A percentile compares a stretch with the other conserved stretches of the same genome.
Evolutionary conservation across 1,139 yeast species (phyloP).

Genomic region (Sugiyamaella pinicola): DNA sequence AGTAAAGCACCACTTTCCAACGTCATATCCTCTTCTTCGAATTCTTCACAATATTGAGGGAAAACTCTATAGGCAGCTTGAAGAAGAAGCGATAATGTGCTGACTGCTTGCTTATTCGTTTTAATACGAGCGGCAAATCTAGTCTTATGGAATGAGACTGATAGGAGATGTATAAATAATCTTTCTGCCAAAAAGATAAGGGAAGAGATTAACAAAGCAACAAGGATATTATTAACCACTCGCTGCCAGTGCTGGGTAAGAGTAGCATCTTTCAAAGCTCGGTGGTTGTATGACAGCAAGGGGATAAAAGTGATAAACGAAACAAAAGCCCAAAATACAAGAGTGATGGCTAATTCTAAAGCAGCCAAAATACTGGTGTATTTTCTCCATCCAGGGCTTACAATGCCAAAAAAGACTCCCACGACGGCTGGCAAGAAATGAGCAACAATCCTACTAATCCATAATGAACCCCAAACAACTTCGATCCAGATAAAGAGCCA

Average conservation of each 20-base stretch:
- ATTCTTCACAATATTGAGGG: conserved; percentile 44
- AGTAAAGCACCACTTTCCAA: conserved; percentile 39
- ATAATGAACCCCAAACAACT: conserved; percentile 46
- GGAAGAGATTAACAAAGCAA: conserved; percentile 44
- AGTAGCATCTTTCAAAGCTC: conserved; percentile 34
- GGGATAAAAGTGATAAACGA: conserved; percentile 46
- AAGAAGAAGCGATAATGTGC: conserved; percentile 40
- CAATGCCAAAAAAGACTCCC: conserved; percentile 39
- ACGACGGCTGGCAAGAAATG: conserved; percentile 40
- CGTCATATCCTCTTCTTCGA: conserved; percentile 43
- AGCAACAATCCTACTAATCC: conserved; percentile 43
- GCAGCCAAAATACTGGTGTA: conserved; percentile 43
- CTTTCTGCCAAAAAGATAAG: conserved; percentile 45
- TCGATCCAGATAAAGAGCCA: conserved; percentile 50
- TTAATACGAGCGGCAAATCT: conserved; percentile 46
- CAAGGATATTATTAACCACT: conserved; percentile 43
- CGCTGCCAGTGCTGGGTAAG: conserved; percentile 43
- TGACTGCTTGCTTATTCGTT: conserved; percentile 42
- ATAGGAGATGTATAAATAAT: conserved; percentile 44
- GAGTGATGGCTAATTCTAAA: conserved; percentile 43
- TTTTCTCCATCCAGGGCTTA: conserved; percentile 43
- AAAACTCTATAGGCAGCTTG: conserved; percentile 44
- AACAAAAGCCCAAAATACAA: conserved; percentile 42
- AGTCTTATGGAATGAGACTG: conserved; percentile 48
- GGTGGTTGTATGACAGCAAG: conserved; percentile 41